A percentile compares a stretch with the other conserved stretches of the same genome.
phyloP scores from a whole-genome alignment of 2,329 filamentous ascomycete species.

The Pseudohalonectria lignicola region DNA sequence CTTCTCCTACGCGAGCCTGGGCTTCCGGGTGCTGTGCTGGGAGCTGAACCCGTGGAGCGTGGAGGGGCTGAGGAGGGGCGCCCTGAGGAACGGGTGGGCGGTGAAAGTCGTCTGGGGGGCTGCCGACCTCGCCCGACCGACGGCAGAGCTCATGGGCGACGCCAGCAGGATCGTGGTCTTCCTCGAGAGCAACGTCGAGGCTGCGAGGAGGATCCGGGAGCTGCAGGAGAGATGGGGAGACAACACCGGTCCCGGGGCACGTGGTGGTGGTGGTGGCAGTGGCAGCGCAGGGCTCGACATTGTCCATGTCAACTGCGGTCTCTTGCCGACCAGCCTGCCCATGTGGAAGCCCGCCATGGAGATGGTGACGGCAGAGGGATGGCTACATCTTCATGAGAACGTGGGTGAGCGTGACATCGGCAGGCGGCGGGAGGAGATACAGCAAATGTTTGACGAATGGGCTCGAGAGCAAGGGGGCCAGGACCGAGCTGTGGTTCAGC shows the following conservation, averaged over 20 bases:
- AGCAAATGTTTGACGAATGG: conserved; percentile 30
- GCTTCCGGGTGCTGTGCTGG: conserved; percentile 71
- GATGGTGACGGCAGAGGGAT: conserved; percentile 29
- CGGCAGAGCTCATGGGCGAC: conserved; percentile 22
- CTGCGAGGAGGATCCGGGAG: conserved; percentile 27
- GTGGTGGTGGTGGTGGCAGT: conserved; percentile 18
- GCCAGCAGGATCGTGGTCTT: conserved; percentile 49
- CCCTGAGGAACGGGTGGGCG: conserved; percentile 55
- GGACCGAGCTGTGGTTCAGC: conserved; percentile 26
- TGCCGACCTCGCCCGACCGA: conserved; percentile 23
- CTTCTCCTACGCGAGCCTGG: conserved; percentile 68
- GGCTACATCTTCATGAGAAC: conserved; percentile 59
- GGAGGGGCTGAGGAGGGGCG: conserved; percentile 70
- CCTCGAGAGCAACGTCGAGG: conserved; percentile 53
- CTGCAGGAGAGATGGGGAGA: conserved; percentile 16
- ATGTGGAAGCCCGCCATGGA: conserved; percentile 42
- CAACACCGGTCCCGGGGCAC: conserved; percentile 14
- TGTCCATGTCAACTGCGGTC: conserved; percentile 52
- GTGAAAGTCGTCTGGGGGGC: conserved; percentile 39
- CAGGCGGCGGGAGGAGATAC: conserved; percentile 32
- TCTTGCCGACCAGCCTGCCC: conserved; percentile 45
- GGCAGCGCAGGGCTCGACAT: conserved; percentile 20
- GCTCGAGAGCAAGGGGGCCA: conserved; percentile 6
- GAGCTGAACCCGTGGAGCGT: conserved; percentile 85
- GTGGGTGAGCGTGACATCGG: conserved; percentile 44